Evolutionary conservation across 2,329 filamentous ascomycete genomes (phyloP).

Genomic region (Sordariomycetes sp.): DNA sequence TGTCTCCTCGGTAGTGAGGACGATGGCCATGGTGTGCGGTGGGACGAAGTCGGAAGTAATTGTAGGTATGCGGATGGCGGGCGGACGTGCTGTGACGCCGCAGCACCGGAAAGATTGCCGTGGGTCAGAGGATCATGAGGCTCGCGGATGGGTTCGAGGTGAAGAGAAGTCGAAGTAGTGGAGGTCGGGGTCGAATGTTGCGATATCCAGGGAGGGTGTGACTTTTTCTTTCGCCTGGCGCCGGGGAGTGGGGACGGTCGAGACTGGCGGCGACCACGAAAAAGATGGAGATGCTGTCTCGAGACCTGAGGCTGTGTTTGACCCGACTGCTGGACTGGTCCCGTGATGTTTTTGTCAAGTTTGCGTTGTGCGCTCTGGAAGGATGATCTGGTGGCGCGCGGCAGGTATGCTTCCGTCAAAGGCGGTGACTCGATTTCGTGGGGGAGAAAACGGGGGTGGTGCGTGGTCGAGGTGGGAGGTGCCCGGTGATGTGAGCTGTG

Average conservation of each 20-base stretch:
- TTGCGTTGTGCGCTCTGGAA: too few relatives aligned
- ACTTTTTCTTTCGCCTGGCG: constrained; percentile 1
- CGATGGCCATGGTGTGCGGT: constrained; percentile 42
- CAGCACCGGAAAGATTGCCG: constrained; percentile 4
- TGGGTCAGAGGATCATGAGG: background rate
- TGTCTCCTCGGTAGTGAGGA: constrained; percentile 42
- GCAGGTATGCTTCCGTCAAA: too few relatives aligned
- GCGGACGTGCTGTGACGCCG: constrained; percentile 6
- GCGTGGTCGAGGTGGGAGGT: too few relatives aligned
- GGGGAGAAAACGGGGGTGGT: too few relatives aligned
- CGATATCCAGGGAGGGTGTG: too few relatives aligned
- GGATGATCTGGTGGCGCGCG: too few relatives aligned
- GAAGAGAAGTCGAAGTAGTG: background rate
- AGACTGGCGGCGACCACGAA: background rate
- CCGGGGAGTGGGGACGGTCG: background rate
- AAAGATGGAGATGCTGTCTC: background rate
- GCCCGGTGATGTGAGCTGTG: too few relatives aligned
- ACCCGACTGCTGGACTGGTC: too few relatives aligned
- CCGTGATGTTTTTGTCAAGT: too few relatives aligned
- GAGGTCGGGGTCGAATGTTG: too few relatives aligned
- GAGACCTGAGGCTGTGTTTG: too few relatives aligned
- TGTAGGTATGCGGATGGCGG: background rate
- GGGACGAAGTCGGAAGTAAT: background rate
- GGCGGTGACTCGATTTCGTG: too few relatives aligned
- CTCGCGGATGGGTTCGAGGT: background rate